A percentile compares a stretch with the other conserved stretches of the same genome.
These are phyloP conservation scores for Limnanthes douglasii DNA, from an alignment of 345 rosid species.

Conservation along the genomic window DNA sequence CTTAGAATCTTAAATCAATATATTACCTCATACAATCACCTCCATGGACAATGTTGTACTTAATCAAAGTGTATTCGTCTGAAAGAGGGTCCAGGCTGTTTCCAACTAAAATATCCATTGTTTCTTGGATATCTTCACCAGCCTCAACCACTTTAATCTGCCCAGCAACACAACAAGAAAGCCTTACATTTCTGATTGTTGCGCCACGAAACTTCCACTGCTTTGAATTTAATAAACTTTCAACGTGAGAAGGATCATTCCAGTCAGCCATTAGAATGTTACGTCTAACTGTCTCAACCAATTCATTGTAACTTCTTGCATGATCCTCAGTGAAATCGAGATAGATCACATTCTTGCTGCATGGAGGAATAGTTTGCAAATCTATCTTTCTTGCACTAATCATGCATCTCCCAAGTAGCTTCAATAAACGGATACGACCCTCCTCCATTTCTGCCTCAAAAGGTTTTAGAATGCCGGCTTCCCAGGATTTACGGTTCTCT, in stretches of 20 bases:
- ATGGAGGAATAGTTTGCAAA: constrained; percentile 80
- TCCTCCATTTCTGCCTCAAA: constrained; percentile 91
- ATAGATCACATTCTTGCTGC: constrained; percentile 65
- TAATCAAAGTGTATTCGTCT: constrained; percentile 53
- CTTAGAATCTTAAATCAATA: constrained; percentile 8
- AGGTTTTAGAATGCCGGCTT: constrained; percentile 79
- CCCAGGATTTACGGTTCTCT: constrained; percentile 70
- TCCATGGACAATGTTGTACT: constrained; percentile 58
- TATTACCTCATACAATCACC: constrained; percentile 73
- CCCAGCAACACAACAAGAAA: constrained; percentile 97
- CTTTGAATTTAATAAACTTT: constrained; percentile 88
- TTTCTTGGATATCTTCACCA: constrained; percentile 88
- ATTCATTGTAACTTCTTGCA: constrained; percentile 87
- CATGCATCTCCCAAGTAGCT: constrained; percentile 77
- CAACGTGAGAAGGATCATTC: constrained; percentile 98
- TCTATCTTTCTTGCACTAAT: constrained; percentile 91
- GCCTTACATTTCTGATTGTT: constrained; percentile 67
- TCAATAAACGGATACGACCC: constrained; percentile 55
- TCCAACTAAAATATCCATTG: constrained; percentile 68
- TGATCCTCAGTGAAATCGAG: constrained; percentile 66
- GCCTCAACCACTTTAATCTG: constrained; percentile 75
- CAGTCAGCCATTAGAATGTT: constrained; percentile 93
- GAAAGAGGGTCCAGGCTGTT: constrained; percentile 44
- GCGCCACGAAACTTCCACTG: constrained; percentile 82
- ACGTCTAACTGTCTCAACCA: constrained; percentile 82